Conservation (phyloP, 2,329 filamentous ascomycete species). For the Botrytis hyacinthi region DNA sequence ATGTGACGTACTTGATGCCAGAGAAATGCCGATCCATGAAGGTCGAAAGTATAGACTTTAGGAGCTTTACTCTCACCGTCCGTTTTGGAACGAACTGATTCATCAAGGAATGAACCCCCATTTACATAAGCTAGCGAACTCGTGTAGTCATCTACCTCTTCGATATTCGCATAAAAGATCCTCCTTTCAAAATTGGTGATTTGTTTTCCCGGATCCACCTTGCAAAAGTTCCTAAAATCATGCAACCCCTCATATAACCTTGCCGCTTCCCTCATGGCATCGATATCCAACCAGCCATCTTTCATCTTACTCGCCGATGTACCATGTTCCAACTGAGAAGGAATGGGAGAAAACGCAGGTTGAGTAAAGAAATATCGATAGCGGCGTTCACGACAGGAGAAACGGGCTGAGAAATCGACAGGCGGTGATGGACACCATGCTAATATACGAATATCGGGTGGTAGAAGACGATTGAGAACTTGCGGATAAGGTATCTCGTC, state of each 20-base stretch:
- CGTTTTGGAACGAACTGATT: background rate
- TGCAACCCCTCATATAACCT: slow-evolving; percentile 77
- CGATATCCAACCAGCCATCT: slow-evolving; percentile 82
- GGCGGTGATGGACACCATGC: slow-evolving; percentile 90
- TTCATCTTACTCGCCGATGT: slow-evolving; percentile 41
- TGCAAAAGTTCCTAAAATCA: slow-evolving; percentile 97
- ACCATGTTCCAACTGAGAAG: slow-evolving; percentile 48
- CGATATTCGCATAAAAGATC: slow-evolving; percentile 78
- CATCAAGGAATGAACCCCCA: slow-evolving; percentile 16
- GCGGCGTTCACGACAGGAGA: slow-evolving; percentile 85
- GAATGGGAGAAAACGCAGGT: slow-evolving; percentile 74
- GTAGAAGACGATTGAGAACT: slow-evolving; percentile 82
- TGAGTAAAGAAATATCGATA: slow-evolving; percentile 99
- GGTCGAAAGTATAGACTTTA: slow-evolving; percentile 82
- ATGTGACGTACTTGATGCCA: slow-evolving; percentile 99
- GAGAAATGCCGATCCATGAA: slow-evolving; percentile 88
- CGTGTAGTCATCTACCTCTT: slow-evolving; percentile 58
- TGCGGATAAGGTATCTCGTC: slow-evolving; percentile 85
- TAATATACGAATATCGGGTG: slow-evolving; percentile 82
- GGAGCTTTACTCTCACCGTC: slow-evolving; percentile 35
- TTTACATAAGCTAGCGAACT: slow-evolving; percentile 56
- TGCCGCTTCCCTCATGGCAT: slow-evolving; percentile 80
- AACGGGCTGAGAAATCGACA: slow-evolving; percentile 79
- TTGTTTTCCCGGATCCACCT: slow-evolving; percentile 86
- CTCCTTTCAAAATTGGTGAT: slow-evolving; percentile 77